A percentile compares a stretch with the other conserved stretches of the same genome.
These are phyloP conservation scores for Calocybe indica DNA, from an alignment of 768 basidiomycete species.

Conservation along the genomic window DNA sequence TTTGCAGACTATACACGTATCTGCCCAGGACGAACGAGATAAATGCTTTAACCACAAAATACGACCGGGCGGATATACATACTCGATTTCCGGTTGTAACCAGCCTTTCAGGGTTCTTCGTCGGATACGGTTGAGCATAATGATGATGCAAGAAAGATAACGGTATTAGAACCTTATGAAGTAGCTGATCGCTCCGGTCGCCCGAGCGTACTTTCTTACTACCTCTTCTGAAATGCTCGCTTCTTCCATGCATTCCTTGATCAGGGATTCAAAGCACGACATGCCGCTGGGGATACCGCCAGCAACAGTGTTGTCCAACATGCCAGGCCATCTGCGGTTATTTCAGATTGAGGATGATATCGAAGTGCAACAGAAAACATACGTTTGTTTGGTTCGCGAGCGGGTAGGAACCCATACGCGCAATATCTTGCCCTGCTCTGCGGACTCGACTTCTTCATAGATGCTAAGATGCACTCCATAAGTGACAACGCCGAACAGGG, in stretches of 20 bases:
- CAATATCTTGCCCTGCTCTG: conserved; percentile 32
- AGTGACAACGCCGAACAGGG: conserved; percentile 84
- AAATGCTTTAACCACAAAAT: background rate
- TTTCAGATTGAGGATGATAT: background rate
- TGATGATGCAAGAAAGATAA: background rate
- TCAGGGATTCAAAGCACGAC: conserved; percentile 61
- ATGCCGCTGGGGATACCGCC: conserved; percentile 88
- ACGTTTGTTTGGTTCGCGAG: conserved; percentile 86
- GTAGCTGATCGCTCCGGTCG: conserved; percentile 75
- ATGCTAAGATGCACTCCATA: conserved; percentile 91
- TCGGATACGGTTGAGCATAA: background rate
- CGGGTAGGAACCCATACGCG: conserved; percentile 87
- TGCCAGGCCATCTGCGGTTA: conserved; percentile 66
- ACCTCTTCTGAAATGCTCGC: conserved; percentile 72
- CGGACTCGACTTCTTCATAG: conserved; percentile 38
- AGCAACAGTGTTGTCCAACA: conserved; percentile 86
- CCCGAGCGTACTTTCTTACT: conserved; percentile 50
- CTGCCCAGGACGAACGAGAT: conserved; percentile 26
- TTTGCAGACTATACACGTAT: conserved; percentile 77
- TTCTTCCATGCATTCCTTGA: conserved; percentile 94
- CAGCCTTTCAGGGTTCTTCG: conserved; percentile 60
- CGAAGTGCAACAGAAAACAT: conserved; percentile 18
- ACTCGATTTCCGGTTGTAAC: conserved; percentile 88
- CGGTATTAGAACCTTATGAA: conserved; percentile 51
- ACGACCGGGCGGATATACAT: conserved; percentile 15